Conservation (phyloP, 768 basidiomycete species). For the Pulveroboletus sp. region DNA sequence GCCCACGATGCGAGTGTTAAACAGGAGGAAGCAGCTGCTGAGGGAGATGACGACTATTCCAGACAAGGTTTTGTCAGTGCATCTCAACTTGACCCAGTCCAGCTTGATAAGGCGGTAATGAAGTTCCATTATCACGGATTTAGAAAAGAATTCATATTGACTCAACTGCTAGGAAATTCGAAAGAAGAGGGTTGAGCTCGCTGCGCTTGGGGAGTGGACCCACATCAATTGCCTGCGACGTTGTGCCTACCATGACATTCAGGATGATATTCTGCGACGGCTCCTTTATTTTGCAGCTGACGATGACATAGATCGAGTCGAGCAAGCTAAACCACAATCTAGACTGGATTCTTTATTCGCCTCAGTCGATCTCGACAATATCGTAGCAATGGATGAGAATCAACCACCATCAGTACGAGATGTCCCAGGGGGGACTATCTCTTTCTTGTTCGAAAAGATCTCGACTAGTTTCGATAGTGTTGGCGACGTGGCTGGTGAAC, state of each 20-base stretch:
- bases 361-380: conserved; percentile 49
- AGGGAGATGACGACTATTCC: conserved; percentile 28
- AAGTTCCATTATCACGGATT: background rate
- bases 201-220: conserved; percentile 77
- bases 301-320: conserved; percentile 8
- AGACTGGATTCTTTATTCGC: conserved; percentile 34
- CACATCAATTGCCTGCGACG: conserved; percentile 73
- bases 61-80: conserved; percentile 60
- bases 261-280: conserved; percentile 62
- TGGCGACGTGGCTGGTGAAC: background rate
- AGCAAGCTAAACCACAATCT: conserved; percentile 20
- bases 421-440: conserved; percentile 64
- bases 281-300: conserved; percentile 33
- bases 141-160: background rate
- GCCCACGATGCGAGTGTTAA: conserved; percentile 6
- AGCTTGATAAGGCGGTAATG: conserved; percentile 49
- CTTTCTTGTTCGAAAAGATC: conserved; percentile 72
- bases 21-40: conserved; percentile 26
- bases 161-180: conserved; percentile 48
- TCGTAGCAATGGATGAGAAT: conserved; percentile 35
- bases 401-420: conserved; percentile 41
- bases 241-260: conserved; percentile 46
- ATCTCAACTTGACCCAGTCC: conserved; percentile 52
- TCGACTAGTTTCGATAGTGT: conserved; percentile 22
- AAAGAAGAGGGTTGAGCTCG: conserved; percentile 67